Conservation (phyloP, 1,139 yeast genomes). For the Candida sojae region DNA sequence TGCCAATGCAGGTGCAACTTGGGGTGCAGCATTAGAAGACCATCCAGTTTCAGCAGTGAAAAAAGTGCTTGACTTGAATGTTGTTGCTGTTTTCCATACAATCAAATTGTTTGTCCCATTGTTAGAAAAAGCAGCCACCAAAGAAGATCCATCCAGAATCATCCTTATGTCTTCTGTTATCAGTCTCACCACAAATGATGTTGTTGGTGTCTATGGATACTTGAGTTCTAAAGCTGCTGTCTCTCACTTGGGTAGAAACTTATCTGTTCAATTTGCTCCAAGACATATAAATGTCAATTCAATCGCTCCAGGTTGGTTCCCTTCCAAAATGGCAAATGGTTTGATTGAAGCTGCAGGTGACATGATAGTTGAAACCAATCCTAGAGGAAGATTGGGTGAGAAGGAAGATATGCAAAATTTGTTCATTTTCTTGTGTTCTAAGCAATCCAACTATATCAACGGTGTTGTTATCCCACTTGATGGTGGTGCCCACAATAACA, state of each 20-base stretch:
- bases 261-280: slow-evolving; percentile 69
- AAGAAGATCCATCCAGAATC: slow-evolving; percentile 65
- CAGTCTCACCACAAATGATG: slow-evolving; percentile 46
- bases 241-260: slow-evolving; percentile 64
- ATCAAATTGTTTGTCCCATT: slow-evolving; percentile 64
- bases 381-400: slow-evolving; percentile 64
- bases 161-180: slow-evolving; percentile 69
- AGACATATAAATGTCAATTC: slow-evolving; percentile 65
- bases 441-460: slow-evolving; percentile 62
- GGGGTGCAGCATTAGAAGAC: slow-evolving; percentile 68
- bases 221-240: slow-evolving; percentile 79
- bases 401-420: slow-evolving; percentile 62
- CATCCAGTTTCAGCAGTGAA: slow-evolving; percentile 66
- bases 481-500: slow-evolving; percentile 56
- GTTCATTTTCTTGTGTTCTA: slow-evolving; percentile 60
- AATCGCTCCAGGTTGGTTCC: slow-evolving; percentile 80
- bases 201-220: slow-evolving; percentile 65
- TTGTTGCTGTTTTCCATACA: slow-evolving; percentile 70
- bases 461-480: slow-evolving; percentile 77
- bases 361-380: slow-evolving; percentile 51
- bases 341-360: slow-evolving; percentile 58
- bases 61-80: slow-evolving; percentile 65
- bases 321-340: slow-evolving; percentile 75
- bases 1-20: slow-evolving; percentile 81
- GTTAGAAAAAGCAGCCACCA: slow-evolving; percentile 55